Evolutionary conservation across 2,329 filamentous ascomycete genomes (phyloP).

Genomic region (Stachybotrys elegans): DNA sequence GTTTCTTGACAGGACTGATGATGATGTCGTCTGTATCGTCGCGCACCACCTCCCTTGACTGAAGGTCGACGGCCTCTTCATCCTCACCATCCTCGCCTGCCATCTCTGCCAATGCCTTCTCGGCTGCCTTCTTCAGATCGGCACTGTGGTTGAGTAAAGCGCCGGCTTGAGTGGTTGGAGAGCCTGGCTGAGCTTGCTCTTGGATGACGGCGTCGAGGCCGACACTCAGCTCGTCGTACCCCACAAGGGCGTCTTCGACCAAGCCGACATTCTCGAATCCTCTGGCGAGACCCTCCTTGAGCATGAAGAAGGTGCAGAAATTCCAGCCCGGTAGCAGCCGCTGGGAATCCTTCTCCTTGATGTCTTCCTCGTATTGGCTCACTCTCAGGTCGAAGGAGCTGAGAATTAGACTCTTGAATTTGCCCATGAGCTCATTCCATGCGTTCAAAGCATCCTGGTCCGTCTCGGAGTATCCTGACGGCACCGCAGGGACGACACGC

Average conservation of each 20-base stretch:
- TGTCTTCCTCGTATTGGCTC: constrained; percentile 93
- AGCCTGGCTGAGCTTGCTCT: constrained; percentile 60
- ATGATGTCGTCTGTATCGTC: constrained; percentile 52
- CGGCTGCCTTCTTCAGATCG: constrained; percentile 60
- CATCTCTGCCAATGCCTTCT: constrained; percentile 41
- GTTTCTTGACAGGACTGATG: constrained; percentile 63
- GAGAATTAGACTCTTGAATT: constrained; percentile 82
- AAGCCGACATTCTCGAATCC: constrained; percentile 96
- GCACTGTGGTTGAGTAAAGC: constrained; percentile 68
- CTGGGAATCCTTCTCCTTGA: constrained; percentile 88
- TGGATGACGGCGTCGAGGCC: constrained; percentile 79
- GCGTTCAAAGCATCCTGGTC: constrained; percentile 74
- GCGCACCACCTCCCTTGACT: constrained; percentile 33
- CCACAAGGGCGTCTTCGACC: constrained; percentile 89
- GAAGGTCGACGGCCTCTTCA: constrained; percentile 44
- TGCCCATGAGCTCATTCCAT: constrained; percentile 78
- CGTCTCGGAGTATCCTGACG: constrained; percentile 62
- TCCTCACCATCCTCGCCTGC: constrained; percentile 26
- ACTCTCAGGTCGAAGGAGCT: constrained; percentile 88
- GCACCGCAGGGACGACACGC: constrained; percentile 57
- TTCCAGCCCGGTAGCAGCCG: constrained; percentile 91
- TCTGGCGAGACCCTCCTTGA: constrained; percentile 89
- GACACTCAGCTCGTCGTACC: constrained; percentile 89
- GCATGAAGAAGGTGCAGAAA: constrained; percentile 97
- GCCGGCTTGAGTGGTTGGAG: constrained; percentile 62